Evolutionary conservation across 495 filamentous ascomycete species (phyloP).

Genomic region (Lineolata rhizophorae): DNA sequence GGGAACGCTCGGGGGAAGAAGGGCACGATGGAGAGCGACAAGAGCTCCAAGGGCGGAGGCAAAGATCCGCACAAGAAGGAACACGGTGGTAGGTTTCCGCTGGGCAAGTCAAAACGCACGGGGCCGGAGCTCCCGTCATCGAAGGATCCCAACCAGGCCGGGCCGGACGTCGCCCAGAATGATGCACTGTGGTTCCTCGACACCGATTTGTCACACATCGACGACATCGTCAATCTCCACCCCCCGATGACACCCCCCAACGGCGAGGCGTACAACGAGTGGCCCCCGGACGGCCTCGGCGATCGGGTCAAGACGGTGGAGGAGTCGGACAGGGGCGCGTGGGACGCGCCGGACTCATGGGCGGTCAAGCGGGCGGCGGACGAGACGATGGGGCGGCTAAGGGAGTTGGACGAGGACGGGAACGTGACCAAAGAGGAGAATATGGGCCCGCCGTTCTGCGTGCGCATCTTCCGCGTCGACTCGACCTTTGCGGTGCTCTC

Average conservation of each 20-base stretch:
- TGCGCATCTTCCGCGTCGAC: constrained; percentile 87
- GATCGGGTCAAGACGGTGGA: no score
- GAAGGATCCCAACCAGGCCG: constrained; percentile 16
- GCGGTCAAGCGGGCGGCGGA: constrained; percentile 49
- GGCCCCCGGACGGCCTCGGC: constrained; percentile 13
- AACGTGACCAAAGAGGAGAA: constrained; percentile 38
- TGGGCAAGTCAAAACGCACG: constrained; percentile 5
- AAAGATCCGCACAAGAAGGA: constrained; percentile 4
- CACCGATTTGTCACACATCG: constrained; percentile 63
- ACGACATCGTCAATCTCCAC: constrained; percentile 51
- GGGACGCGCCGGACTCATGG: constrained; percentile 91
- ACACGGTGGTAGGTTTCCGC: constrained; percentile 8
- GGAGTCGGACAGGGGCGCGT: constrained; percentile 24
- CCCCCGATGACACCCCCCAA: constrained; percentile 39
- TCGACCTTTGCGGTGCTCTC: constrained; percentile 84
- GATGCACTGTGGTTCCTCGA: constrained; percentile 45
- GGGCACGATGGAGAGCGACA: no score
- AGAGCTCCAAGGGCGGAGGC: background rate
- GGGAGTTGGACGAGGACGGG: constrained; percentile 37
- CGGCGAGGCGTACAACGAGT: constrained; percentile 22
- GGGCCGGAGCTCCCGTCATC: constrained; percentile 6
- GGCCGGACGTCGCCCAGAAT: constrained; percentile 2
- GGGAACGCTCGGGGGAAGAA: no score
- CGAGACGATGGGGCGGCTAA: constrained; percentile 33
- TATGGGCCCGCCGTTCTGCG: constrained; percentile 53